Base-by-base conservation (phyloP, 78 protist genomes). In the Salpingoeca rosetta region DNA sequence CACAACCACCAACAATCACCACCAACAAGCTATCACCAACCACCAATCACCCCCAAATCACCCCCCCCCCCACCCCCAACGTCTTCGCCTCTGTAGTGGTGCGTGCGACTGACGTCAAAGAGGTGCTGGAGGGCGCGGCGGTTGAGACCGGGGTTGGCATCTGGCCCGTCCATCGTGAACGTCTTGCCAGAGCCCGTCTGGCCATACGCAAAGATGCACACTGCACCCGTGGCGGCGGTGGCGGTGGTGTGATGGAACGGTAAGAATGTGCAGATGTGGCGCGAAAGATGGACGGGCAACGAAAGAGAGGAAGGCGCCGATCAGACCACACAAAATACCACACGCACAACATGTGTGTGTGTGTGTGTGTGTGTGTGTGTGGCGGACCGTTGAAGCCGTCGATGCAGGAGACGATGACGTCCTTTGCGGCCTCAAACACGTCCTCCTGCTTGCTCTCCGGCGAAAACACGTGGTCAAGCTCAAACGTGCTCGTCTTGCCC, bases 161-260 rank as follows among this genome's bases (percentile, higher is more conserved):
- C 80, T 45, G 76, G 83, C 0, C 95, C 95, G 76, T 91, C 81
- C 97, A 95, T 95, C 38, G 99, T 97, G 91, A 85, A 40, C 37
- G 95, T 91, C 88, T 92, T 91, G 24, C 96, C 96, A 35, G 94
- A 88, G 57, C 96, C 97, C 3, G 97, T 95, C 85, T 97, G 99
- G 27, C 99, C 99, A 84, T 94, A 97, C n/a, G 97, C 97, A 85
- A 97, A 95, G 90, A 94, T 91, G 1, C 97, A 93, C 38, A 93
- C 98, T 37, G 84, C 84, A 2, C 95, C 97, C 31, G 92, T 92
- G 41, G 51, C 84, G 36, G 97, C 96, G 77, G 84, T 44, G 12
- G 92, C 93, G 1, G 92, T 92, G 75, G 75, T 80, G 27, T 56
- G 80, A 81, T 92, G 92, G 28, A 91, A 90, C n/a, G n/a, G n/a